phyloP scores from a whole-genome alignment of 306 rosid genomes.

The Vigna hirtella region DNA sequence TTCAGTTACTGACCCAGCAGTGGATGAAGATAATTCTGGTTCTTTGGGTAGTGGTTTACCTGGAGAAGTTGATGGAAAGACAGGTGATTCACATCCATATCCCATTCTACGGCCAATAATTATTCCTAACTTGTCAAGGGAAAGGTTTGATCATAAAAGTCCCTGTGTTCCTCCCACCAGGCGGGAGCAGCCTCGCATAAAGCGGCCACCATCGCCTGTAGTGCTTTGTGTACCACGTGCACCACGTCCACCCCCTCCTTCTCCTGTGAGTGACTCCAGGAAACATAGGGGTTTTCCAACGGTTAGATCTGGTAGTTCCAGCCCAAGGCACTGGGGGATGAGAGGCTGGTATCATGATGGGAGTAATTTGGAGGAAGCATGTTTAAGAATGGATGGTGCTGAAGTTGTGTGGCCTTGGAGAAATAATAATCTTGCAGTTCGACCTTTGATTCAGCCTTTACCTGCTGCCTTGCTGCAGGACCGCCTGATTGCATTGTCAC shows the following conservation, averaged over 20 bases:
- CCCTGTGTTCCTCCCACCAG: conserved; percentile 85
- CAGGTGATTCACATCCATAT: conserved; percentile 74
- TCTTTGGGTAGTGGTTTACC: conserved; percentile 64
- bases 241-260: conserved; percentile 91
- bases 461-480: conserved; percentile 87
- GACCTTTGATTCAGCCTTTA: conserved; percentile 84
- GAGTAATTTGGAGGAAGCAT: conserved; percentile 82
- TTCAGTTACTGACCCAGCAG: conserved; percentile 64
- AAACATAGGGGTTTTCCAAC: conserved; percentile 93
- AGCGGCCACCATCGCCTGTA: conserved; percentile 93
- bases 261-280: conserved; percentile 84
- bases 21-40: conserved; percentile 73
- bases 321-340: conserved; percentile 99
- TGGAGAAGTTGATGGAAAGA: conserved; percentile 73
- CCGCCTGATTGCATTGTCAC: conserved; percentile 87
- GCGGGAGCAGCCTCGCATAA: conserved; percentile 88
- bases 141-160: conserved; percentile 85
- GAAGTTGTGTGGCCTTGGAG: conserved; percentile 99
- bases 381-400: conserved; percentile 86
- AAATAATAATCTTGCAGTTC: conserved; percentile 70
- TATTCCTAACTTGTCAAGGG: conserved; percentile 78
- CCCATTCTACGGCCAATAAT: conserved; percentile 91
- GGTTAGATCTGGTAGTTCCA: conserved; percentile 97
- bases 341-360: conserved; percentile 96
- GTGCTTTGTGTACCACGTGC: conserved; percentile 91